Conservation (phyloP, 2,329 filamentous ascomycete genomes). For the Trichoderma harzianum region DNA sequence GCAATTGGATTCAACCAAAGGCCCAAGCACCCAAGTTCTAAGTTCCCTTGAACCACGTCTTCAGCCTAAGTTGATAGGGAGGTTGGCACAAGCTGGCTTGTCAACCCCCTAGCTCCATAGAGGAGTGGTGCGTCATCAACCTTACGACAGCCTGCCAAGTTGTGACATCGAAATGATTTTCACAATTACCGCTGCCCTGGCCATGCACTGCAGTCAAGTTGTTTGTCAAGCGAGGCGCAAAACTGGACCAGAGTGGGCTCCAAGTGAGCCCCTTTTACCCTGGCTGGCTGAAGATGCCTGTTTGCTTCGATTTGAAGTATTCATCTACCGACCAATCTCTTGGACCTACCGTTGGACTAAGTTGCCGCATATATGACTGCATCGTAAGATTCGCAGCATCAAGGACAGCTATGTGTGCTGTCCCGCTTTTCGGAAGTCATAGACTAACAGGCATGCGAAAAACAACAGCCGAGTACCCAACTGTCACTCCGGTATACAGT, state of each 20-base stretch:
- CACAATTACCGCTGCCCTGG: not conserved
- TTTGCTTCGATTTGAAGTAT: not conserved
- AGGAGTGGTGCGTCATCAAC: not conserved
- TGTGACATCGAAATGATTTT: not conserved
- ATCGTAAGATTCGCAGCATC: not conserved
- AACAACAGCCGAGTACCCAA: not conserved
- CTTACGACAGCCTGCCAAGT: not conserved
- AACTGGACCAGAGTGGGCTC: not conserved
- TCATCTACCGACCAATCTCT: not conserved
- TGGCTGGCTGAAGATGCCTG: not conserved
- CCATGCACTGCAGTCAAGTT: not conserved
- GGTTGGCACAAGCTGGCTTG: no score
- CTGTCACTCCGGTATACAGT: not conserved
- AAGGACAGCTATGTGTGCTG: not conserved
- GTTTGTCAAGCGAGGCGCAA: not conserved
- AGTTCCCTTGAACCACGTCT: not conserved
- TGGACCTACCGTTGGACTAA: not conserved
- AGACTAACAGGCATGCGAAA: not conserved
- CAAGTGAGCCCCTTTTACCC: not conserved
- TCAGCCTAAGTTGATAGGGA: not conserved
- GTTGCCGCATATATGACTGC: not conserved
- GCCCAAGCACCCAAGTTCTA: not conserved
- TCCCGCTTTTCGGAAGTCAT: not conserved
- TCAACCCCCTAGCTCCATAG: not conserved
- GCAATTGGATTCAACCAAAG: not conserved